Base-by-base conservation (phyloP, 257 asterid genomes). In the Gentiana macrophylla region DNA sequence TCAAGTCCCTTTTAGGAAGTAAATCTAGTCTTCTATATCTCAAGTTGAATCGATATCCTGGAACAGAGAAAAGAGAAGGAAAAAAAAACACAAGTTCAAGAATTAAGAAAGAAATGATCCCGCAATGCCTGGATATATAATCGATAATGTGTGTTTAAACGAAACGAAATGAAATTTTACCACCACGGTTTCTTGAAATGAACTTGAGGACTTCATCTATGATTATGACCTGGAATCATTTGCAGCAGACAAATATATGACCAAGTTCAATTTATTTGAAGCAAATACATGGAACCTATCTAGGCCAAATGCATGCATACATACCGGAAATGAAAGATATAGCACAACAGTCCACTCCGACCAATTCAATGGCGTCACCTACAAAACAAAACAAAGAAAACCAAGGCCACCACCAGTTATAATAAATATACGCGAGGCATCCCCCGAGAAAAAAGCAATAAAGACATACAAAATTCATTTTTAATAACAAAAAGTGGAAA, bases 261-360 rank as follows among this genome's bases (percentile, higher is more conserved):
- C 59, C 57, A 38, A 37, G 44, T 49, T 32, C 50, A 55, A 32
- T 24, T 24, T 24, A 49, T 12, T 11, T 8, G 8, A 56, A 9
- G 37, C 32, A 44, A 15, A 3, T 43, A 54, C 33, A 37, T 37
- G 34, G 37, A n/a, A 57, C 3, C n/a, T 24, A 51, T 5, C 50
- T 56, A 63, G 4, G 46, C 57, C 50, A 59, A 63, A 59, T 64
- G 51, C 58, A 35, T 33, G 60, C 62, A 35, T 53, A 66, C 98
- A 87, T 65, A 85, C 97, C 57, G 98, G 98, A 85, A 92, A 83
- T 52, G 98, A 92, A 65, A 92, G 97, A 77, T 85, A 83, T 46
- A 85, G 67, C 24, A 92, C 95, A 56, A 72, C 77, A 8, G 74
- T 88, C 97, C 98, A 92, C 53, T 92, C 97, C 12, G 94, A 79